Evolutionary conservation across 331 rosid genomes (phyloP).

Genomic region (Pyracantha coccinea): DNA sequence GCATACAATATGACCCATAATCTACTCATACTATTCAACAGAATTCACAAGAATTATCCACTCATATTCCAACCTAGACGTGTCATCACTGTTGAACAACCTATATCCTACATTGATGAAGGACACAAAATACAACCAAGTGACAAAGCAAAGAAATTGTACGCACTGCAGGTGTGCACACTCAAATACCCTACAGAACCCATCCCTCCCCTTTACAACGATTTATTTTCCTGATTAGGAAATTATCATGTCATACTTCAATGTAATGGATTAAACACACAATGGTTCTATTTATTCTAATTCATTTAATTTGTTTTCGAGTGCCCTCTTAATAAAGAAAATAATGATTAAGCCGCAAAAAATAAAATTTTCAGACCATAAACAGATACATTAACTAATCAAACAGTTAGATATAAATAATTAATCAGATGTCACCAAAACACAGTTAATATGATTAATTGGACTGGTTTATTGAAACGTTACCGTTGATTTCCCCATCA

Average conservation of each 20-base stretch:
- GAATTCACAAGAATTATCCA: not conserved
- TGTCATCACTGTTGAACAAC: not conserved
- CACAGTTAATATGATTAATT: not conserved
- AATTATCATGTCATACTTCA: not conserved
- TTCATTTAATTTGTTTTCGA: not conserved
- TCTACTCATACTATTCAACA: not conserved
- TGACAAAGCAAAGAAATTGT: not conserved
- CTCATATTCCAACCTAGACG: not conserved
- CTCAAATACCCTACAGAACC: not conserved
- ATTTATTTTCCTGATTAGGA: not conserved
- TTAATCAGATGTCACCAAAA: not conserved
- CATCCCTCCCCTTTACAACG: not conserved
- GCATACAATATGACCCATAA: not conserved
- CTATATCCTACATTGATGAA: not conserved
- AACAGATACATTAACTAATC: not conserved
- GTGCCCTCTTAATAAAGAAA: not conserved
- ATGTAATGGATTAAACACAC: not conserved
- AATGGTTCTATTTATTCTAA: not conserved
- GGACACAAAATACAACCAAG: not conserved
- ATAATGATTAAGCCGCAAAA: not conserved
- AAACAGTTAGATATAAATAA: not conserved
- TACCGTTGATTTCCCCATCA: conserved; percentile 31
- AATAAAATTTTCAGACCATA: not conserved
- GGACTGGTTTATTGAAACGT: conserved; percentile 1
- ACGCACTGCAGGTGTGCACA: not conserved